Percentiles rank a stretch among this genome's conserved stretches.
Conservation (phyloP, 2,329 filamentous ascomycete genomes). For the Bipolaris victoriae region DNA sequence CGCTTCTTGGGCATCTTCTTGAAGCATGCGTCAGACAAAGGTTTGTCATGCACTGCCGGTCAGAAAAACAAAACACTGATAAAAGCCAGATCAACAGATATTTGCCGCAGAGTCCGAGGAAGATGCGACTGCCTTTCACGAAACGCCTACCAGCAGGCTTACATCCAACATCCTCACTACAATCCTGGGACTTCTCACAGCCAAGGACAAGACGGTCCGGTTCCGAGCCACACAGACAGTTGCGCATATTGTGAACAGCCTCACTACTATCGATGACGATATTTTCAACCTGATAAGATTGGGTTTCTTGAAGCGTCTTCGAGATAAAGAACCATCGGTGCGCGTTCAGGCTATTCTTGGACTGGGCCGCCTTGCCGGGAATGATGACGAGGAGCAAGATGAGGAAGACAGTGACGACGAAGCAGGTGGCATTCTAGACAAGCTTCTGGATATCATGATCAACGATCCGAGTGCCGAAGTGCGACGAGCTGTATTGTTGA, state of each 20-base stretch:
- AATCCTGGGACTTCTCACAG: slow-evolving; percentile 75
- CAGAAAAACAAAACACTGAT: slow-evolving; percentile 14
- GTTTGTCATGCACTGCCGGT: slow-evolving; percentile 38
- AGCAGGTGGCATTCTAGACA: slow-evolving; percentile 74
- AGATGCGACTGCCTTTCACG: slow-evolving; percentile 72
- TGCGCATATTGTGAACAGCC: slow-evolving; percentile 87
- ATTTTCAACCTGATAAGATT: slow-evolving; percentile 82
- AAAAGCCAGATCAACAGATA: slow-evolving; percentile 38
- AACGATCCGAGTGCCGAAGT: slow-evolving; percentile 96
- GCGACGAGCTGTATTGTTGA: slow-evolving; percentile 82
- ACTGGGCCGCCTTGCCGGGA: slow-evolving; percentile 77
- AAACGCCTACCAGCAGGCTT: slow-evolving; percentile 84
- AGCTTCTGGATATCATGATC: slow-evolving; percentile 85
- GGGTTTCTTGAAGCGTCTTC: slow-evolving; percentile 80
- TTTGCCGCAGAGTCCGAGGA: slow-evolving; percentile 60
- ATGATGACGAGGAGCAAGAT: slow-evolving; percentile 64
- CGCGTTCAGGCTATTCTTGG: slow-evolving; percentile 91
- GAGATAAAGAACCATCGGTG: slow-evolving; percentile 93
- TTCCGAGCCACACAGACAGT: slow-evolving; percentile 90
- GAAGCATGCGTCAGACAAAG: slow-evolving; percentile 68
- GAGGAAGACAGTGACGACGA: slow-evolving; percentile 74
- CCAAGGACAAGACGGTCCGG: slow-evolving; percentile 91
- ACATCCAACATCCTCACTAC: slow-evolving; percentile 75
- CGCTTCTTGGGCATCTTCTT: slow-evolving; percentile 89
- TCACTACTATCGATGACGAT: slow-evolving; percentile 91